Percentiles rank a stretch among this genome's conserved stretches.
Conservation (phyloP, 2,329 filamentous ascomycete species). For the Tolypocladium guangdongense region DNA sequence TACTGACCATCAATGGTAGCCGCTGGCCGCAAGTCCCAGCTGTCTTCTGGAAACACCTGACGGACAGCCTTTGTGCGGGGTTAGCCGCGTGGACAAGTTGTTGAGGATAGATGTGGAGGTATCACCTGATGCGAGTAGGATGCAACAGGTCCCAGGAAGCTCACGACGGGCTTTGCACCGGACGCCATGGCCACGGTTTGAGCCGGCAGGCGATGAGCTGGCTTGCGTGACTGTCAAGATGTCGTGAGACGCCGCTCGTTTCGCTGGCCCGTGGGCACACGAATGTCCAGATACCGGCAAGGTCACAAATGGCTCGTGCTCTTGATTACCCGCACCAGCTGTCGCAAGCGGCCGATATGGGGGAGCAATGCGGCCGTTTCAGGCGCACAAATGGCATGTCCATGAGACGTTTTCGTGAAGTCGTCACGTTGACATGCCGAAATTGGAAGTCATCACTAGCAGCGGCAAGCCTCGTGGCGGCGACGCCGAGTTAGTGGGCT, state of each 20-base stretch:
- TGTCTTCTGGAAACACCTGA: constrained; percentile 34
- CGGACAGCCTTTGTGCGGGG: constrained; percentile 27
- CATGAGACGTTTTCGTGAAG: neutral
- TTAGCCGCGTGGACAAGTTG: constrained; percentile 6
- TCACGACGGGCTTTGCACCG: constrained; percentile 28
- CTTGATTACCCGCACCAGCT: neutral
- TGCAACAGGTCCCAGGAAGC: constrained; percentile 36
- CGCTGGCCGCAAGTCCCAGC: constrained; percentile 38
- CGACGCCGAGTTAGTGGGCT: neutral
- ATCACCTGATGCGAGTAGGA: constrained; percentile 41
- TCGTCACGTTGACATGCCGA: neutral
- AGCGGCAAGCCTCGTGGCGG: neutral
- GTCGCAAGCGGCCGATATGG: neutral
- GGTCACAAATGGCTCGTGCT: neutral
- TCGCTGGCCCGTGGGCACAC: neutral
- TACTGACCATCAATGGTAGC: constrained; percentile 36
- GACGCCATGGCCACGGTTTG: constrained; percentile 13
- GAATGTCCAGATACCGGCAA: neutral
- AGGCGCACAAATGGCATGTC: neutral
- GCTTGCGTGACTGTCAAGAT: neutral
- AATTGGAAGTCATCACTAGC: neutral
- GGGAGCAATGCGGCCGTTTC: neutral
- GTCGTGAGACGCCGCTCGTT: neutral
- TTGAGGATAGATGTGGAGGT: constrained; percentile 3
- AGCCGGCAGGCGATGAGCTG: neutral